Percentiles rank a stretch among this genome's conserved stretches.
Conservation (phyloP, 768 basidiomycete genomes). For the Grammothele lineata region DNA sequence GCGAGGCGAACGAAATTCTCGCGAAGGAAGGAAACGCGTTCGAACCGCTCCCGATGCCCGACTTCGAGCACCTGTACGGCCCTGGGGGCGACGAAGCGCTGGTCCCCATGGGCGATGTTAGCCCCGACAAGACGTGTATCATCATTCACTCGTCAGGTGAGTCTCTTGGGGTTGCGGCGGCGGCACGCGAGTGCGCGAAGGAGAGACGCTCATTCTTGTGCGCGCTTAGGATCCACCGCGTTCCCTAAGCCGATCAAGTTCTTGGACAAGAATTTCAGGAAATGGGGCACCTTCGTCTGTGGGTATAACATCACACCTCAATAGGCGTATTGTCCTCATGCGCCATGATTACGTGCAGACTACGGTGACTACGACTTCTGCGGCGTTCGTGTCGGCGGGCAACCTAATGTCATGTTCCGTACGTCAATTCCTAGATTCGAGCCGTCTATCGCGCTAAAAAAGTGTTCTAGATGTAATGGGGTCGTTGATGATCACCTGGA, state of each 20-base stretch:
- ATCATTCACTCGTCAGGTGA: slow-evolving; percentile 20
- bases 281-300: slow-evolving; percentile 14
- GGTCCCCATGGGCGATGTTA: slow-evolving; percentile 10
- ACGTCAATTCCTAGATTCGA: slow-evolving; percentile 1
- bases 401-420: slow-evolving; percentile 25
- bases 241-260: slow-evolving; percentile 19
- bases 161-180: neutral
- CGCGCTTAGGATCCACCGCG: slow-evolving; percentile 20
- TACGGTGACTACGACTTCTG: slow-evolving; percentile 18
- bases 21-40: slow-evolving; percentile 9
- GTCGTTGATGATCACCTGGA: slow-evolving; percentile 8
- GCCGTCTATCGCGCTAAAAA: neutral
- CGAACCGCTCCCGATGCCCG: slow-evolving; percentile 17
- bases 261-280: slow-evolving; percentile 14
- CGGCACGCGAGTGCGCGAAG: slow-evolving; percentile 3
- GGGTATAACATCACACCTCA: neutral
- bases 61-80: slow-evolving; percentile 20
- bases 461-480: slow-evolving; percentile 5
- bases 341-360: slow-evolving; percentile 9
- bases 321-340: no score
- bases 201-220: neutral
- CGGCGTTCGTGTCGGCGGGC: slow-evolving; percentile 17
- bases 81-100: slow-evolving; percentile 8
- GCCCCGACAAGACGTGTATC: slow-evolving; percentile 3
- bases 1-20: slow-evolving; percentile 14